Evolutionary conservation across 2,329 filamentous ascomycete genomes (phyloP), one percentile per base, ranked within the genome.

Genomic region (Rugonectria rugulosa): DNA sequence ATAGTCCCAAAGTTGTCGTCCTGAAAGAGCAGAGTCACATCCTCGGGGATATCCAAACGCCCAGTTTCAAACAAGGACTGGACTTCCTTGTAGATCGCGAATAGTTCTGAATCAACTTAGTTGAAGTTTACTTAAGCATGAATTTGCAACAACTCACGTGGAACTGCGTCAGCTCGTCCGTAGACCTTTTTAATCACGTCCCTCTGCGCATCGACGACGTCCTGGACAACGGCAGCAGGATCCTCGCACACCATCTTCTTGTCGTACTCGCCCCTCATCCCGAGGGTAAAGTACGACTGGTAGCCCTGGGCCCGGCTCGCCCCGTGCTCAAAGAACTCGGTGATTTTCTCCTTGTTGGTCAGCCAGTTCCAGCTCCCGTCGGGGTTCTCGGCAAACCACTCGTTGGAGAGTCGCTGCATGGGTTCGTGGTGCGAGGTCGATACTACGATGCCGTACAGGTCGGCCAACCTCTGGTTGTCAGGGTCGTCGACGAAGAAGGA

Each of bases 401-500:
- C 76, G 14, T 79, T 81, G 7, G 83, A 86, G 8, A 81, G 78
- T 20, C 85, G 77, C 61, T 83, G 81, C 84, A 89, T 85, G 0
- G 86, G 86, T 68, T 89, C 86, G 11, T 86, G 86, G 63, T 89
- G 86, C 0, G 82, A 85, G 0, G 84, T 87, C 3, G 83, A 85
- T 68, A 88, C 81, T 3, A 88, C 84, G 34, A 89, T 83, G 2
- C 83, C 86, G 55, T 86, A 88, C 50, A 81, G 79, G 51, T 91
- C 86, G 0, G 88, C 88, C 7, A 89, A 77, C 1, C 85, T 81
- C 66, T 89, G 86, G 63, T 86, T 91, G 31, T 79, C 78, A 7
- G 82, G 77, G 67, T 91, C 88, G 61, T 91, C 88, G 2, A 89
- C 81, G 66, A 86, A 84, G 70, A 91, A 90, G 79, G 89, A 89